Conservation (phyloP, 2,329 filamentous ascomycete genomes). For the Polychaeton citri region DNA sequence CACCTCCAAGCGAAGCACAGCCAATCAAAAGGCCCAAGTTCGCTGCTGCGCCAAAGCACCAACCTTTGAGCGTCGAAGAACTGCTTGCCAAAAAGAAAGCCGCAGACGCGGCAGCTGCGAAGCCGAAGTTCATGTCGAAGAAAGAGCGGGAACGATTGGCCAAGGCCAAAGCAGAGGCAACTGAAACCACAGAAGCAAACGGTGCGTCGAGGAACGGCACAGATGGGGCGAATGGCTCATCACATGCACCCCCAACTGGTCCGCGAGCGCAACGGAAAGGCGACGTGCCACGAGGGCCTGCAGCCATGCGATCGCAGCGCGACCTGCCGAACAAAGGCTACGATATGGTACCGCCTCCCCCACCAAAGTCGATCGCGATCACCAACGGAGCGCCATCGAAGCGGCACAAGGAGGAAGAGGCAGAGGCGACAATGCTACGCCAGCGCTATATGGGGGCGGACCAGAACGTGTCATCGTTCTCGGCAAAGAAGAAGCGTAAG, state of each 20-base stretch:
- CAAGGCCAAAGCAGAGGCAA: neutral
- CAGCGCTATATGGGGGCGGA: conserved; percentile 87
- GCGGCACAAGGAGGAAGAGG: conserved; percentile 39
- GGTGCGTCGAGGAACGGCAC: conserved; percentile 3
- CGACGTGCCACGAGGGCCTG: conserved; percentile 38
- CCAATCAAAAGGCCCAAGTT: conserved; percentile 37
- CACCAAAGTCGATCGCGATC: conserved; percentile 27
- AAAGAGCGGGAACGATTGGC: conserved; percentile 52
- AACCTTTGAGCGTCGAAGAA: conserved; percentile 71
- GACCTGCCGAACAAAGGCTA: conserved; percentile 29
- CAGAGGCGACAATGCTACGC: conserved; percentile 61
- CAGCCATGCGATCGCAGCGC: conserved; percentile 30
- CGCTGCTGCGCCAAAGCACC: conserved; percentile 28
- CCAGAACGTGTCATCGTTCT: conserved; percentile 75
- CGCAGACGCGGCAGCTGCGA: conserved; percentile 69
- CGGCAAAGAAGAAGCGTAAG: conserved; percentile 88
- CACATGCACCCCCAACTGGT: conserved; percentile 49
- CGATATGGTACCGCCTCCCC: conserved; percentile 40
- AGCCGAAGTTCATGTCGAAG: conserved; percentile 79
- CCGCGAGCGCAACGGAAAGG: conserved; percentile 53
- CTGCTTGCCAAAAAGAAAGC: conserved; percentile 75
- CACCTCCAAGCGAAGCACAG: neutral
- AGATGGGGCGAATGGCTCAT: conserved; percentile 1
- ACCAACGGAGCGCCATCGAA: conserved; percentile 22
- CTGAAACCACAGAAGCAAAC: conserved; percentile 1